Base-by-base conservation (phyloP, 1,284 basidiomycete species). In the Somion occarium region DNA sequence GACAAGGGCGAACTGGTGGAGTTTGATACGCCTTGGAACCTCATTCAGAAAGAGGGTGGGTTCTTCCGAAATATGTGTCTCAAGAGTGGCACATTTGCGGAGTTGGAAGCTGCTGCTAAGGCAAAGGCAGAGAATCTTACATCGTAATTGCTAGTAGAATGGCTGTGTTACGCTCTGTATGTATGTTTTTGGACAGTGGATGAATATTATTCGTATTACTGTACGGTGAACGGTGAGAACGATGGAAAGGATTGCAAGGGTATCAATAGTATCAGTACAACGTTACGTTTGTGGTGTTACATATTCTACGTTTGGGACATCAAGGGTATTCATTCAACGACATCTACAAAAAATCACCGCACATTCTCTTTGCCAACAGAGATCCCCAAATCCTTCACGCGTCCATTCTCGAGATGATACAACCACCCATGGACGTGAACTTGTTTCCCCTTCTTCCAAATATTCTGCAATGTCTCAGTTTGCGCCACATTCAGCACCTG, bases 361-460 rank as follows among this genome's bases (percentile, higher is more conserved):
- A n/a, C n/a, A n/a, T 34, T 34, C 30, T 43, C 42, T 22, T 43
- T 43, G 13, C 47, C 47, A 3, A 22, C 19, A 39, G 20, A 24
- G 13, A 41, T 42, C 2, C 47, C 73, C 49, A 93, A 70, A 61
- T 93, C 90, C 59, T 72, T 73, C 64, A 93, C 68, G 48, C 69
- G 71, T 3, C 91, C 91, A 2, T 72, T 77, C 26, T 71, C 76
- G 50, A 93, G 64, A 46, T 90, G 81, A 65, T 90, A 93, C 19
- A 93, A 78, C 85, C 85, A 91, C 2, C 91, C 91, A 61, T 93
- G 89, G 3, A 93, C 79, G 64, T 69, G 78, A 30, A 92, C 71
- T 5, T 74, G 68, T 64, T 79, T 83, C 25, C 78, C 79, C 46
- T 74, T 67, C 26, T 60, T 74, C 91, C 91, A 94, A 23, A 87